These are phyloP conservation scores for Colletotrichum higginsianum DNA, from an alignment of 2,329 filamentous ascomycete species.

Conservation along the genomic window DNA sequence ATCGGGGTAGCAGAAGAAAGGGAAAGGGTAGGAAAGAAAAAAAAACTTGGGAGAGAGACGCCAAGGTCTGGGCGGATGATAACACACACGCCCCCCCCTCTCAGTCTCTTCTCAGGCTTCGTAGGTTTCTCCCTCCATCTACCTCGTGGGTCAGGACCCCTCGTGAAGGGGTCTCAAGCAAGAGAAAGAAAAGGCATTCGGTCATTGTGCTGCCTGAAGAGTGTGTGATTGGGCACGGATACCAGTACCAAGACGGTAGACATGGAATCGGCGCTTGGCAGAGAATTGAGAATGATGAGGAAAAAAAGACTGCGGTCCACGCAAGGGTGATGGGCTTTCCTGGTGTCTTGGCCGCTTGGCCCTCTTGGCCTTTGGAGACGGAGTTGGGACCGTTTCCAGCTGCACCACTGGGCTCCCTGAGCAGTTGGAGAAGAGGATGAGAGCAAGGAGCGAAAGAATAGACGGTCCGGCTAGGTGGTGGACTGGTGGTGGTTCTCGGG, in stretches of 20 bases:
- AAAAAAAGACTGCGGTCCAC: conserved; percentile 30
- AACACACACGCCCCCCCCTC: conserved; percentile 33
- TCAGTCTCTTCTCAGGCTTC: background rate
- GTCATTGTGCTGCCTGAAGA: conserved; percentile 38
- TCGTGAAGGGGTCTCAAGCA: background rate
- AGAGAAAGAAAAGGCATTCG: conserved; percentile 23
- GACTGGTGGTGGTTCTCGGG: conserved; percentile 40
- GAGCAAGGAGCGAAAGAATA: no score
- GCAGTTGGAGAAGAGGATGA: conserved; percentile 5
- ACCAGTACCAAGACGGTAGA: conserved; percentile 34
- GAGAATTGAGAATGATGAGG: conserved; percentile 22
- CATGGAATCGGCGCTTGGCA: conserved; percentile 37
- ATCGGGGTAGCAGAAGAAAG: conserved; percentile 7
- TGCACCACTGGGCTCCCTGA: background rate
- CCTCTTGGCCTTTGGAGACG: conserved; percentile 34
- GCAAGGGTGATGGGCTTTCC: conserved; percentile 35
- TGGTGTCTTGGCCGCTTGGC: background rate
- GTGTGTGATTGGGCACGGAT: conserved; percentile 30
- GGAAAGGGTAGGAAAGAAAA: background rate
- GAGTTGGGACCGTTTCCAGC: conserved; percentile 16
- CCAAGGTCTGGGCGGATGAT: conserved; percentile 41
- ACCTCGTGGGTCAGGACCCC: background rate
- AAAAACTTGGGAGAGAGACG: conserved; percentile 25
- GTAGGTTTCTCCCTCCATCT: no score
- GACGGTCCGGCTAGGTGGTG: conserved; percentile 35